Base-by-base conservation (phyloP, 441 rosid species). In the Gossypium lobatum region DNA sequence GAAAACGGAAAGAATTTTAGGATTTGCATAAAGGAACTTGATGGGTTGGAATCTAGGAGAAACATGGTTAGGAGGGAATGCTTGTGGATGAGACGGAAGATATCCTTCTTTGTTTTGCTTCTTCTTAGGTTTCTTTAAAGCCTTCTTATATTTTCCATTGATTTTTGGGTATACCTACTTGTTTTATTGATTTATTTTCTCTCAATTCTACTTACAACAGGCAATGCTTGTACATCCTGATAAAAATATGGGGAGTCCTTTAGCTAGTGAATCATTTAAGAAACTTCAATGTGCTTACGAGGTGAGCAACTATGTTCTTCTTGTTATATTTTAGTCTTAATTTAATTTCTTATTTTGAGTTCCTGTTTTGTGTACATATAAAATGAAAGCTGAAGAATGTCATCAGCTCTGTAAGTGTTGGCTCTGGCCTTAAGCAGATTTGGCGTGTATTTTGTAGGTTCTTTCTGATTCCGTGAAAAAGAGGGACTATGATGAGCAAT, bases 211-310 rank as follows among this genome's bases (percentile, higher is more conserved):
- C 50, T 31, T 61, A 26, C 50, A 84, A 78, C 76, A 96, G 99
- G 99, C 99, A 75, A 93, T 91, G 98, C 88, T 93, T 83, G 99
- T 96, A 67, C 99, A 96, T 89, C 99, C 99, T 6, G 99, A 93
- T 85, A 96, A 96, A 80, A 96, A 93, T 78, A 88, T 87, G 97
- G 98, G 99, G 75, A 96, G 90, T 84, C 85, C 97, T 45, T 76
- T 86, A 52, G 98, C 99, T 20, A 92, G 99, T 78, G 99, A 96
- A 81, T 92, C 99, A 37, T 96, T 96, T 83, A 93, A 96, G 89
- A 96, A 93, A 83, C 87, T 96, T 83, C 99, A 93, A 64, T 86
- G 96, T 83, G 99, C 98, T 74, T 96, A 85, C 76, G 99, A 96
- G 97, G 99, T 91, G 76, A 81, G 75, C 53, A 50, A 8, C 42